phyloP scores from a whole-genome alignment of 495 filamentous ascomycete genomes.

The Neurospora hispaniola region DNA sequence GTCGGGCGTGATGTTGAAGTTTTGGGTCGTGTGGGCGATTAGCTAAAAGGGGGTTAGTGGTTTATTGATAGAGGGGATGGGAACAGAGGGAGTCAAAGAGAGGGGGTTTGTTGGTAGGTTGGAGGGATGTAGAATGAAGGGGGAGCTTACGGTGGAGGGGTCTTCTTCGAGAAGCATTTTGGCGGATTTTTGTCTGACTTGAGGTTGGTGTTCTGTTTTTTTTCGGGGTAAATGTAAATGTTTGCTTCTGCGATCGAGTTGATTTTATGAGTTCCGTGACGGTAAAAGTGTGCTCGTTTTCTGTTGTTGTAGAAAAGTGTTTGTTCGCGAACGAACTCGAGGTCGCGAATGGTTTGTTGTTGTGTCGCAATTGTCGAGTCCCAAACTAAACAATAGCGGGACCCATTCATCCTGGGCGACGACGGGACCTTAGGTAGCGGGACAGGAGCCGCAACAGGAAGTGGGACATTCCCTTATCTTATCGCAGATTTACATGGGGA shows the following conservation, averaged over 20 bases:
- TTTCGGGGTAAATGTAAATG: not conserved
- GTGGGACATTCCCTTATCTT: conserved; percentile 21
- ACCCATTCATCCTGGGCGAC: conserved; percentile 14
- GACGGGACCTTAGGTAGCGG: too few species aligned
- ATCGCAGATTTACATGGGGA: conserved; percentile 9
- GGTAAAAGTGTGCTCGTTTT: not conserved
- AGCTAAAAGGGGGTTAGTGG: conserved; percentile 40
- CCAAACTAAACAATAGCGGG: not conserved
- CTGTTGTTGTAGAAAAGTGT: not conserved
- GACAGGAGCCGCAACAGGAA: not conserved
- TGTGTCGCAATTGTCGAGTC: conserved; percentile 1
- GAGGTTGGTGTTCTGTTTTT: not conserved
- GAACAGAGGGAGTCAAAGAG: too few species aligned
- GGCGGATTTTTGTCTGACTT: conserved; percentile 12
- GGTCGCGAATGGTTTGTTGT: conserved; percentile 5
- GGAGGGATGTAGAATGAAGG: too few species aligned
- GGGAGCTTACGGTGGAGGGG: conserved; percentile 58
- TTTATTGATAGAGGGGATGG: too few species aligned
- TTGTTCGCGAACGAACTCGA: not conserved
- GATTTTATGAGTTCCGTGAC: not conserved
- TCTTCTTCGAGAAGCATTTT: conserved; percentile 96
- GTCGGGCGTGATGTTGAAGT: conserved; percentile 91
- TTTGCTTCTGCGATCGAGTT: not conserved
- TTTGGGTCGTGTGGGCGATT: conserved; percentile 77
- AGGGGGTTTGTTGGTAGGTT: too few species aligned